These are phyloP conservation scores for Thalassiosira ordinaria DNA, from an alignment of 352 stramenopile genomes.

Conservation along the genomic window DNA sequence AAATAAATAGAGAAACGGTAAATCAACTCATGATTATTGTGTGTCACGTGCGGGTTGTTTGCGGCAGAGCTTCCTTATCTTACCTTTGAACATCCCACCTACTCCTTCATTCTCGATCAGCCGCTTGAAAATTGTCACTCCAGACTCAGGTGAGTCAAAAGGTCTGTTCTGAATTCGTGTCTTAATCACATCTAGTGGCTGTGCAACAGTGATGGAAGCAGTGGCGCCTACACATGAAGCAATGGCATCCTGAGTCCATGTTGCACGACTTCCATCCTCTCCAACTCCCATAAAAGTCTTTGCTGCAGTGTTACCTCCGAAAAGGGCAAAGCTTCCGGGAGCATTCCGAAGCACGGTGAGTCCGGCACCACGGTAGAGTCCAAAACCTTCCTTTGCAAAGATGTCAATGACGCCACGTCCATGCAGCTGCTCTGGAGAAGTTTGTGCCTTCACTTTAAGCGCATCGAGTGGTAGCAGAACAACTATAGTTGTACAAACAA, in stretches of 20 bases:
- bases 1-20: too few species aligned
- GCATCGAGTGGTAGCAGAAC: constrained; percentile 93
- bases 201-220: constrained; percentile 88
- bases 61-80: too few species aligned
- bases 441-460: constrained; percentile 96
- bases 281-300: constrained; percentile 89
- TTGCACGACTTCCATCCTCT: constrained; percentile 51
- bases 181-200: constrained; percentile 95
- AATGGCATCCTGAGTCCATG: constrained; percentile 65
- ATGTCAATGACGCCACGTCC: constrained; percentile 92
- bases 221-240: constrained; percentile 67
- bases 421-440: constrained; percentile 91
- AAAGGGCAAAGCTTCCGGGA: constrained; percentile 94
- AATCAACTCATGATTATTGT: too few species aligned
- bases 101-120: constrained; percentile 92
- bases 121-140: constrained; percentile 90
- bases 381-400: constrained; percentile 91
- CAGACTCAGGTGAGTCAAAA: constrained; percentile 93
- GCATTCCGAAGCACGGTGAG: constrained; percentile 94
- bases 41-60: too few species aligned
- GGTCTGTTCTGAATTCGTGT: constrained; percentile 92
- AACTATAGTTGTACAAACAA: constrained; percentile 71
- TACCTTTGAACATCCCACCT: constrained; percentile 94
- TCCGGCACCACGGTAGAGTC: constrained; percentile 90
- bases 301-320: constrained; percentile 90